Base-by-base conservation (phyloP, 1,139 yeast genomes). In the Yamadazyma dushanensis region DNA sequence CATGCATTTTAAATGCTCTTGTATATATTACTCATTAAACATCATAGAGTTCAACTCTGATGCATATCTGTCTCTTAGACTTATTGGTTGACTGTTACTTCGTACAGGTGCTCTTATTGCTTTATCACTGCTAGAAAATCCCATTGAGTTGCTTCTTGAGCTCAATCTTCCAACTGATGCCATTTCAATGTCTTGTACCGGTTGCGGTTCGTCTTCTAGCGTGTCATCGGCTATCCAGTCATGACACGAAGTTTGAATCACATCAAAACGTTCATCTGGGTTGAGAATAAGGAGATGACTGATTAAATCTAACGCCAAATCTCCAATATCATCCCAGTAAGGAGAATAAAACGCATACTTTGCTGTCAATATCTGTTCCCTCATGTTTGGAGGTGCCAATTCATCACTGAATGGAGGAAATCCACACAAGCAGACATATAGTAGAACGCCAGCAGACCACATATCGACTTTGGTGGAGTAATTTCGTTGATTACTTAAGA, bases 331-430 rank as follows among this genome's bases (percentile, higher is more conserved):
- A 56, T 84, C 94, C 86, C 90, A 84, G 52, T 80, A 84, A 0
- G 94, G 94, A 2, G 87, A 78, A 53, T 79, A 84, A 52, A 84
- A 84, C 1, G 89, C 89, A 59, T 71, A 83, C 44, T 71, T 73
- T 0, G 84, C 92, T 18, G 65, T 61, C 13, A 80, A 51, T 32
- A 84, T 84, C 54, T 84, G 94, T 36, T 83, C 87, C 46, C 78
- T 74, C 86, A 84, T 81, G 26, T 73, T 68, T 5, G 92, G 92
- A 6, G 94, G 94, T 0, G 82, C 90, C 36, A 84, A 57, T 46
- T 84, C 92, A 36, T 84, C 92, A 52, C 88, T 81, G 51, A 85
- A 85, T 0, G 95, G 95, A 3, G 92, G 94, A 48, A 85, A 85
- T 1, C 95, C 95, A 56, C 89, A 83, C 11, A 85, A 63, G 52